A percentile compares a stretch with the other conserved stretches of the same genome.
These are phyloP conservation scores for Ashbya aceris DNA, from an alignment of 1,139 yeast species.

Conservation along the genomic window DNA sequence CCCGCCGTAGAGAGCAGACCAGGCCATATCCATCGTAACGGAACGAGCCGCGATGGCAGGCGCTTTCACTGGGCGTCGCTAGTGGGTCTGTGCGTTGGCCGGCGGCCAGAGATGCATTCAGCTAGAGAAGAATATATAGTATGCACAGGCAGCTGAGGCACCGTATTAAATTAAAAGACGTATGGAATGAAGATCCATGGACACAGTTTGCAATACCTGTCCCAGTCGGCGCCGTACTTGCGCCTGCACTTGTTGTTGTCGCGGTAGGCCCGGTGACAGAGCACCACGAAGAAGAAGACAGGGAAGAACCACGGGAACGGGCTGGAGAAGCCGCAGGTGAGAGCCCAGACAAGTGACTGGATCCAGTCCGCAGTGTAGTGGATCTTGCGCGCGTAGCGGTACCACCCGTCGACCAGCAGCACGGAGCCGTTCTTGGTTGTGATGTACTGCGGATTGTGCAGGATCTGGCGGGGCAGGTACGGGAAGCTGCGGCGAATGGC, in stretches of 20 bases:
- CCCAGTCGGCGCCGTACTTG: constrained; percentile 95
- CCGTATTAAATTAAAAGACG: constrained; percentile 39
- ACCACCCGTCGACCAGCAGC: constrained; percentile 91
- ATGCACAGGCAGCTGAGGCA: too few relatives aligned
- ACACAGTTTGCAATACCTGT: constrained; percentile 70
- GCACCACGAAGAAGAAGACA: constrained; percentile 72
- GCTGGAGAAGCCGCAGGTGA: constrained; percentile 77
- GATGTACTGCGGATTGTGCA: constrained; percentile 77
- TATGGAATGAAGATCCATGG: constrained; percentile 91
- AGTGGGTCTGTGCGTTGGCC: too few relatives aligned
- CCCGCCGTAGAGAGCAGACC: too few relatives aligned
- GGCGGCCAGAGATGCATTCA: too few relatives aligned
- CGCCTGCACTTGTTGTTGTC: constrained; percentile 74
- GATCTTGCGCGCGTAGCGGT: constrained; percentile 79
- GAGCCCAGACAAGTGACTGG: constrained; percentile 86
- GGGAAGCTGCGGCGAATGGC: constrained; percentile 82
- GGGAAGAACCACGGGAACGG: constrained; percentile 98
- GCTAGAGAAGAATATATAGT: too few relatives aligned
- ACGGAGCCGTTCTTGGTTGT: constrained; percentile 76
- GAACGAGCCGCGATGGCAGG: too few relatives aligned
- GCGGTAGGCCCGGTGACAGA: constrained; percentile 80
- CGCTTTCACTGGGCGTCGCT: too few relatives aligned
- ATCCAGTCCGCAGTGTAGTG: constrained; percentile 93
- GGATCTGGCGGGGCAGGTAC: constrained; percentile 72
- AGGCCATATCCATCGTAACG: too few relatives aligned